Evolutionary conservation across 1,284 basidiomycete genomes (phyloP).

Genomic region (Cryptococcus depauperatus): DNA sequence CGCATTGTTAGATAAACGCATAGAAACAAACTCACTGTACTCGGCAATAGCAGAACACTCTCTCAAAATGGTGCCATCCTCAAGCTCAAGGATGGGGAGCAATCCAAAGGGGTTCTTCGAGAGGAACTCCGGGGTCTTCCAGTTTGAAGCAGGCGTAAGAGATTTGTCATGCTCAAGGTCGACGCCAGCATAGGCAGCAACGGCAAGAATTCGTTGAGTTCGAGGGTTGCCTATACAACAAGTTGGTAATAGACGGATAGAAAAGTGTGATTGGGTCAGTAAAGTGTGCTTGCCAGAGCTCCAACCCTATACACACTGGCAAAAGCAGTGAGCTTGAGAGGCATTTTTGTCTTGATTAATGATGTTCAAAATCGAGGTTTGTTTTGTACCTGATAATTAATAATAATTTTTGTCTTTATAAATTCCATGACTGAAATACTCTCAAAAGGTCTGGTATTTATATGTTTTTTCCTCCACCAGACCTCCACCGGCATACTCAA

Average conservation of each 20-base stretch:
- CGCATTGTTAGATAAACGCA: neutral
- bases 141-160: slow-evolving; percentile 49
- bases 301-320: slow-evolving; percentile 11
- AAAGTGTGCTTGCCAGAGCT: too few relatives aligned
- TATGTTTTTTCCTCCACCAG: too few relatives aligned
- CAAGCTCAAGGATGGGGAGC: slow-evolving; percentile 68
- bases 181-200: slow-evolving; percentile 63
- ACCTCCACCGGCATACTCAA: too few relatives aligned
- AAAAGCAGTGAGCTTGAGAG: slow-evolving; percentile 29
- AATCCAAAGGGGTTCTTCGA: slow-evolving; percentile 74
- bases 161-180: slow-evolving; percentile 60
- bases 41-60: slow-evolving; percentile 75
- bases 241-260: neutral
- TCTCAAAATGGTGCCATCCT: slow-evolving; percentile 64
- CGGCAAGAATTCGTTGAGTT: slow-evolving; percentile 57
- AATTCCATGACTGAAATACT: too few relatives aligned
- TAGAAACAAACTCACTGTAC: slow-evolving; percentile 70
- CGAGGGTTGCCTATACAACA: slow-evolving; percentile 37
- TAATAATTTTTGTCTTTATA: too few relatives aligned
- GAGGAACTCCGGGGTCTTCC: slow-evolving; percentile 69
- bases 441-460: too few relatives aligned
- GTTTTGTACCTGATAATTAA: too few relatives aligned
- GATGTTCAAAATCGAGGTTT: too few relatives aligned
- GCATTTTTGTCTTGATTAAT: too few relatives aligned
- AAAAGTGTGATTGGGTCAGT: too few relatives aligned